Evolutionary conservation across 179 eudicot species (phyloP), one percentile per base, ranked within the genome.

Genomic region (Beta corolliflora): DNA sequence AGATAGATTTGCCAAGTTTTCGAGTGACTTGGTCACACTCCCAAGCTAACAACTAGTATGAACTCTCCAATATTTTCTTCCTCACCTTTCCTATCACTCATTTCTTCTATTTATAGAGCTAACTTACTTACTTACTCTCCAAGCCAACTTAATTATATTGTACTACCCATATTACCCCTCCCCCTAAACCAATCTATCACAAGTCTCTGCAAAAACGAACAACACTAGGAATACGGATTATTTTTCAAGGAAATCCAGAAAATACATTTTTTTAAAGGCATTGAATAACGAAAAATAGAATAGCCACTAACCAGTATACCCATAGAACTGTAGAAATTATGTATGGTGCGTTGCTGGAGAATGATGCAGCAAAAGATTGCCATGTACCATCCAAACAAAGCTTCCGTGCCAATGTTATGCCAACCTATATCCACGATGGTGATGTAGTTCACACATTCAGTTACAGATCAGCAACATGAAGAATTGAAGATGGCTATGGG

Each of bases 361-460:
- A 93, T 54, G 98, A 94, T 78, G 85, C 87, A 68, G 87, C 88
- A 70, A 94, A 89, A 76, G 98, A 91, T 61, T 91, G 90, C 93
- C 96, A 91, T 69, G 96, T 93, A 70, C 98, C 98, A 88, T 94
- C 98, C 88, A 94, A 81, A 56, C 90, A 81, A 64, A 94, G 85
- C 83, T 81, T 73, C 81, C 97, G 90, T 12, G 96, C 85, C 78
- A 94, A 86, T 61, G 96, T 78, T 59, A 89, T 90, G 53, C 98
- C 98, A 82, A 94, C 94, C 98, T 94, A 78, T 84, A 89, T 59
- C 81, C 89, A 79, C 81, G 55, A 56, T 36, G 9, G 71, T 15
- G 67, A 71, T 9, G 76, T 44, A 50, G 25, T 36, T 69, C 31
- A 52, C 56, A 66, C 79, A 54, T 76, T 83, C 67, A 50, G 44